Conservation (phyloP, 1,284 basidiomycete genomes). For the Cutaneotrichosporon dermatis region DNA sequence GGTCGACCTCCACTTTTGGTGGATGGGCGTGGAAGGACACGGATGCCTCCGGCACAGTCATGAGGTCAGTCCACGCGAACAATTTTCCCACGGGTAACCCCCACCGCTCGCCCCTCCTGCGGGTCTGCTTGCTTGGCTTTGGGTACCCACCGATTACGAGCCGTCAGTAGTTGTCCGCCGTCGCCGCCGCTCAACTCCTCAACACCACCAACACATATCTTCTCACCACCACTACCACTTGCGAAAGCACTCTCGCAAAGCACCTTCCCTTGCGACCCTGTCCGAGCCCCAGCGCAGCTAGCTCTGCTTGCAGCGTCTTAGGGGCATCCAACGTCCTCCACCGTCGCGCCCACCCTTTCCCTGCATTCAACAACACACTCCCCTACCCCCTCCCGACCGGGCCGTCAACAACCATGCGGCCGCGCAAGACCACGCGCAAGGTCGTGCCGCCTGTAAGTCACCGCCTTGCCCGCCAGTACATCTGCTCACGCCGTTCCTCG, state of each 20-base stretch:
- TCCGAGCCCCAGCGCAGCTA: background rate
- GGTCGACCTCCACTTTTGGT: too few relatives aligned
- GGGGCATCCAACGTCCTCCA: background rate
- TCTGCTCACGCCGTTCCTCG: too few relatives aligned
- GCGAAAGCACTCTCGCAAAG: too few relatives aligned
- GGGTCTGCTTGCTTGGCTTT: too few relatives aligned
- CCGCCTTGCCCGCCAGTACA: background rate
- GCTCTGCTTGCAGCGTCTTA: constrained; percentile 1
- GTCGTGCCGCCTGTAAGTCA: constrained; percentile 28
- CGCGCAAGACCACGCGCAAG: constrained; percentile 38
- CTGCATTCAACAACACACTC: background rate
- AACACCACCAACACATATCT: background rate
- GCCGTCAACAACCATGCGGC: constrained; percentile 31
- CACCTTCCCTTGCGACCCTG: background rate
- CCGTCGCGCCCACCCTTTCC: background rate
- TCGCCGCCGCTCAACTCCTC: background rate
- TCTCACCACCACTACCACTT: background rate
- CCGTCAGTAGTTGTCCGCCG: too few relatives aligned
- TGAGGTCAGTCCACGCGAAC: background rate
- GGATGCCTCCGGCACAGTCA: too few relatives aligned
- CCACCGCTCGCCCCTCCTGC: background rate
- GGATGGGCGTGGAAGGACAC: too few relatives aligned
- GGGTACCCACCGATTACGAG: too few relatives aligned
- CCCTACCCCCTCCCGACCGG: too few relatives aligned
- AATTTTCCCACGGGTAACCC: constrained; percentile 4